Evolutionary conservation across 179 eudicot species (phyloP), one percentile per base, ranked within the genome.

Genomic region (Camellia oleifera): DNA sequence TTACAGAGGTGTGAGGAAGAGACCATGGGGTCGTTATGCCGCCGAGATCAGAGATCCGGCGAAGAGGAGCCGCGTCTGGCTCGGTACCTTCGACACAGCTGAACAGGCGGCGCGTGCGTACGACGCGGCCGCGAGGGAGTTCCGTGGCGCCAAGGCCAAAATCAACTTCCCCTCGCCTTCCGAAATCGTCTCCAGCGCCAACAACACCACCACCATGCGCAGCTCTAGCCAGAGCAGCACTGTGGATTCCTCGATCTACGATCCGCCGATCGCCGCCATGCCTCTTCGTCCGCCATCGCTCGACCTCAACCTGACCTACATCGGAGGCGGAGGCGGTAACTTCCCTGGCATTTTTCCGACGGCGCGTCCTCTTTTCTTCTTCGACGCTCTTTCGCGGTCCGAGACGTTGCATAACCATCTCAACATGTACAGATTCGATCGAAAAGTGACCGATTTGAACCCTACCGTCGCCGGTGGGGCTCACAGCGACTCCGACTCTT

Each of bases 41-140:
- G 92, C 92, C 0, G 94, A 91, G 88, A 91, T 91, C 79, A 81
- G 94, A 0, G 94, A 91, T 78, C 94, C 94, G 1, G 80, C 83
- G 20, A 87, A 83, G 79, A 89, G 88, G 73, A 83, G 84, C 60
- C 89, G 94, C 45, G 94, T 91, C 42, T 91, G 94, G 94, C 89
- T 91, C 0, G 94, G 94, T 0, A 91, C 94, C 1, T 91, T 91
- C 56, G 94, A 91, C 62, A 91, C 94, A 15, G 92, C 94, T 0
- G 89, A 85, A 5, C 88, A 91, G 63, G 94, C 94, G 42, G 94
- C 92, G 72, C 88, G 89, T 76, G 91, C 90, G 0, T 91, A 91
- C 54, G 94, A 89, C 63, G 78, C 80, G 5, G 94, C 94, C 6
- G 94, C 94, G 18, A 84, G 90, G 54, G 83, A 85, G 26, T 88